A percentile compares a stretch with the other conserved stretches of the same genome.
Evolutionary conservation across 2,329 filamentous ascomycete species (phyloP).

Genomic region (Talaromyces sp.): DNA sequence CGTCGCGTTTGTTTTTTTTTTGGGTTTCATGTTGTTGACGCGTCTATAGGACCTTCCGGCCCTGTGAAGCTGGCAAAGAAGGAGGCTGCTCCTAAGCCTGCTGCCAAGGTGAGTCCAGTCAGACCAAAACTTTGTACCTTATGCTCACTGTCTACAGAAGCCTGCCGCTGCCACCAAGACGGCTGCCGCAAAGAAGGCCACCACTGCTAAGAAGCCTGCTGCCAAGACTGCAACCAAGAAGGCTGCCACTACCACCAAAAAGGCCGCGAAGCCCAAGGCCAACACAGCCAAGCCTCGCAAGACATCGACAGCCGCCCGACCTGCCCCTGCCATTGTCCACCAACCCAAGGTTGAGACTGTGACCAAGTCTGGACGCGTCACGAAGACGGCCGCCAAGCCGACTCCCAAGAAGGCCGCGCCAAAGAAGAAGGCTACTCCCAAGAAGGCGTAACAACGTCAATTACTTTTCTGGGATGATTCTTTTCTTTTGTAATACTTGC

Average conservation of each 20-base stretch:
- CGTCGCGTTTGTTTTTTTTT: neutral
- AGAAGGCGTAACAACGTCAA: constrained; percentile 13
- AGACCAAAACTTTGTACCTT: too few relatives aligned
- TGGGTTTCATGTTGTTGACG: constrained; percentile 20
- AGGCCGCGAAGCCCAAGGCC: constrained; percentile 48
- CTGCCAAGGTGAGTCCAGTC: constrained; percentile 24
- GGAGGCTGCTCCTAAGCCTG: constrained; percentile 44
- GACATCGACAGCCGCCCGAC: constrained; percentile 45
- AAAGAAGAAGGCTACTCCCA: constrained; percentile 36
- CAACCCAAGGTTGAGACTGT: constrained; percentile 66
- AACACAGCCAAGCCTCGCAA: constrained; percentile 51
- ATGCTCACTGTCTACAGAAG: constrained; percentile 30
- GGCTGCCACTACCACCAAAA: constrained; percentile 47
- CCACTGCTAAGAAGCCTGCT: constrained; percentile 32
- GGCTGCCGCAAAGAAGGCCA: constrained; percentile 12
- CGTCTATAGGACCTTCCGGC: constrained; percentile 64
- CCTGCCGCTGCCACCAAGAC: constrained; percentile 32
- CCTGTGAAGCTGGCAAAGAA: constrained; percentile 92
- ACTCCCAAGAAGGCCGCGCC: constrained; percentile 40
- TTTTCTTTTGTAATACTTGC: constrained; percentile 10
- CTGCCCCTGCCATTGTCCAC: constrained; percentile 61
- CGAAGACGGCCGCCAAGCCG: constrained; percentile 39
- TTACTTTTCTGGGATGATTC: constrained; percentile 11
- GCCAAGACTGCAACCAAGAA: constrained; percentile 39
- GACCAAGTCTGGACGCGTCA: constrained; percentile 80